Percentiles rank a stretch among this genome's conserved stretches.
phyloP scores from a whole-genome alignment of 2,329 filamentous ascomycete genomes.

The Corinectria fuckeliana region DNA sequence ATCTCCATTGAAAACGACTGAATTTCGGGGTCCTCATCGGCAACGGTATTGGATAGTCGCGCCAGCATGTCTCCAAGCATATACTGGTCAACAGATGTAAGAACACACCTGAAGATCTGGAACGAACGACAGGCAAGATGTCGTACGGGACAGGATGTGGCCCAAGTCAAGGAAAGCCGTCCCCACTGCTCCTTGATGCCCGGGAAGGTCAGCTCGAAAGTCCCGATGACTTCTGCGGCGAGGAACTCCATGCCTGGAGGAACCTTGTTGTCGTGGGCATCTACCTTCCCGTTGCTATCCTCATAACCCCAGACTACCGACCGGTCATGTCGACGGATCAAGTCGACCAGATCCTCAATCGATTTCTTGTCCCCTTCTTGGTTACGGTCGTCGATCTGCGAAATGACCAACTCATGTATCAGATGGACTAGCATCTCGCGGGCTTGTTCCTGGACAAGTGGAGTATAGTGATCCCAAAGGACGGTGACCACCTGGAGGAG shows the following conservation, averaged over 20 bases:
- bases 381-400: constrained; percentile 72
- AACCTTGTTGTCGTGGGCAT: constrained; percentile 78
- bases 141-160: constrained; percentile 92
- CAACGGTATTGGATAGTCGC: constrained; percentile 93
- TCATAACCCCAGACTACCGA: constrained; percentile 94
- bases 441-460: constrained; percentile 93
- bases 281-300: constrained; percentile 82
- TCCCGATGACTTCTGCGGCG: constrained; percentile 79
- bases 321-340: constrained; percentile 81
- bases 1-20: constrained; percentile 99
- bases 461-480: constrained; percentile 96
- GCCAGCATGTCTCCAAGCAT: constrained; percentile 99
- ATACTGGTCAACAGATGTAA: constrained; percentile 85
- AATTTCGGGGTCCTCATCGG: constrained; percentile 91
- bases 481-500: constrained; percentile 91
- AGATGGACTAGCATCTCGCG: constrained; percentile 97
- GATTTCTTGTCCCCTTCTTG: constrained; percentile 68
- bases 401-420: constrained; percentile 92
- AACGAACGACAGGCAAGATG: constrained; percentile 97
- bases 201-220: constrained; percentile 85
- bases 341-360: constrained; percentile 88
- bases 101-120: constrained; percentile 93
- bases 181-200: constrained; percentile 92
- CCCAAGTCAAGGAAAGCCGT: constrained; percentile 89
- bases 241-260: constrained; percentile 87